Evolutionary conservation across 2,329 filamentous ascomycete species (phyloP), one percentile per base, ranked within the genome.

Genomic region (Anisogramma anomala): DNA sequence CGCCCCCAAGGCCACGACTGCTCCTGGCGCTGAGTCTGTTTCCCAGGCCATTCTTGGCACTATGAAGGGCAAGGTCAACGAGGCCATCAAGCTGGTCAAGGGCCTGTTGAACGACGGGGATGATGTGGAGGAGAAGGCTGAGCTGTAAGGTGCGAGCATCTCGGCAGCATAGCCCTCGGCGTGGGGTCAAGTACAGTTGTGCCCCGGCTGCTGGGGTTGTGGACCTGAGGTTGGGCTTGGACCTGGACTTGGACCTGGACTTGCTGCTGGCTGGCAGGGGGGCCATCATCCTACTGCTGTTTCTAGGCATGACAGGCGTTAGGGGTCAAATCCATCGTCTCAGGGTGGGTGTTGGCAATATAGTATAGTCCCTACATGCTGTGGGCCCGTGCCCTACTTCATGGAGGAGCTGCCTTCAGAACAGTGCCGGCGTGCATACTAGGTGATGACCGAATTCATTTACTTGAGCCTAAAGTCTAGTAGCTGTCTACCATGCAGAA

Each of bases 101-200:
- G 71, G 66, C 7, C 57, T 71, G 18, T 45, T 75, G 44, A 63
- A 65, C 39, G 73, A 77, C 50, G 68, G 67, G 28, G 73, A 77
- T 52, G 71, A 72, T 48, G 52, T 53, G 44, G 66, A 73, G 55
- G 72, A 71, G 53, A 74, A 78, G 61, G 72, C 75, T 53, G 75
- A 79, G 60, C 66, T 79, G 50, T 79, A 62, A 57, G 49, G 13
- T 11, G 14, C 5, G 15, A 19, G 30, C 30, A 30, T 6, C n/a
- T 14, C n/a, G 27, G n/a, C 3, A n/a, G n/a, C n/a, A n/a, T n/a
- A n/a, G n/a, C n/a, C n/a, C n/a, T n/a, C n/a, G n/a, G n/a, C n/a
- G n/a, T n/a, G n/a, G n/a, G n/a, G n/a, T n/a, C n/a, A n/a, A n/a
- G n/a, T n/a, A n/a, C n/a, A n/a, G n/a, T n/a, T n/a, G n/a, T n/a